These are phyloP conservation scores for Rhododendron kiyosumense DNA, from an alignment of 148 eudicot species.

Conservation along the genomic window DNA sequence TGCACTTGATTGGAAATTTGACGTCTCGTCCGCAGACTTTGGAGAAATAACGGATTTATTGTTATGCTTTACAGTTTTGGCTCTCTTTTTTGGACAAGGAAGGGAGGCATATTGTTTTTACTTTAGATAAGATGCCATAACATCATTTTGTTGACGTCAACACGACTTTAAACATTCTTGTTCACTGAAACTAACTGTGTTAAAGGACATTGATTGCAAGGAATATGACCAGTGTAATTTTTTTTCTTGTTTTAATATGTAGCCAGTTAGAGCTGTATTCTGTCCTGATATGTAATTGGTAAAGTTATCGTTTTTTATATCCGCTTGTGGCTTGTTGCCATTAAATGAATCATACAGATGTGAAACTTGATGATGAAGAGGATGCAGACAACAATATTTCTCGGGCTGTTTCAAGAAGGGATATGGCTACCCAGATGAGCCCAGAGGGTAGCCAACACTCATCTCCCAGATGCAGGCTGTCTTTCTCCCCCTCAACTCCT, in stretches of 20 bases:
- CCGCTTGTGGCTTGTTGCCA: background rate
- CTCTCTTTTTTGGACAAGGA: background rate
- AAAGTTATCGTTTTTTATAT: background rate
- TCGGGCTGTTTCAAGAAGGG: conserved; percentile 60
- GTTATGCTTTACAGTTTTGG: background rate
- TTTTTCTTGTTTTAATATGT: background rate
- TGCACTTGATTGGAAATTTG: background rate
- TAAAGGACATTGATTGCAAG: background rate
- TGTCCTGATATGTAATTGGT: background rate
- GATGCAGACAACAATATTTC: conserved; percentile 38
- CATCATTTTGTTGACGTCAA: background rate
- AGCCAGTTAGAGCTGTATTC: background rate
- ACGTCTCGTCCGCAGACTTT: background rate
- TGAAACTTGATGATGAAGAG: conserved; percentile 27
- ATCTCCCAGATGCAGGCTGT: conserved; percentile 45
- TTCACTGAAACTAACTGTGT: background rate
- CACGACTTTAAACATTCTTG: background rate
- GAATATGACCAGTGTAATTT: background rate
- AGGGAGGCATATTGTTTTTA: background rate
- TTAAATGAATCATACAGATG: conserved; percentile 26
- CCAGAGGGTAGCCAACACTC: conserved; percentile 58
- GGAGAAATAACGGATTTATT: background rate
- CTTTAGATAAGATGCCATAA: background rate
- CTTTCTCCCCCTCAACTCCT: conserved; percentile 46
- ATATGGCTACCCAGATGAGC: conserved; percentile 93